These are phyloP conservation scores for Saccharata proteae DNA, from an alignment of 2,329 filamentous ascomycete genomes.

Conservation along the genomic window DNA sequence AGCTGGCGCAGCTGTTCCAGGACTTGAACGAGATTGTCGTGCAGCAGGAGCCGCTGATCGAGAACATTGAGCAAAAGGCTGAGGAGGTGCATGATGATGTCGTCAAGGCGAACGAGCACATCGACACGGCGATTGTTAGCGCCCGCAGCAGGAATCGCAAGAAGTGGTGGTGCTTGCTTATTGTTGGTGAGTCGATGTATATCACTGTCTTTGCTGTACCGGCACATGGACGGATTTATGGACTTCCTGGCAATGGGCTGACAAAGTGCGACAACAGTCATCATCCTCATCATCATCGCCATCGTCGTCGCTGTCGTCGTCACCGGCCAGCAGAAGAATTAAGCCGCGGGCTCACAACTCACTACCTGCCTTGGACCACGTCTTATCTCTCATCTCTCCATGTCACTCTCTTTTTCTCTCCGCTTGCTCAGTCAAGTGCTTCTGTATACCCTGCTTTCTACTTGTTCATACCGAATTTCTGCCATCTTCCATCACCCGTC, in stretches of 20 bases:
- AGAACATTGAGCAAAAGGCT: conserved; percentile 73
- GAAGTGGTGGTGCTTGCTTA: conserved; percentile 93
- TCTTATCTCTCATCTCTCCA: background rate
- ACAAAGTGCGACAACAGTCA: conserved; percentile 12
- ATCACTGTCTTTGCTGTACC: background rate
- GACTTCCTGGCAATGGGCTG: background rate
- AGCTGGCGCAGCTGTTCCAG: conserved; percentile 77
- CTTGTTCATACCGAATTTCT: no score
- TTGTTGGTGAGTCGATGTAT: conserved; percentile 30
- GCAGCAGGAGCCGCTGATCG: conserved; percentile 71
- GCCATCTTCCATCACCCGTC: no score
- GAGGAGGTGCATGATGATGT: conserved; percentile 79
- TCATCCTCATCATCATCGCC: conserved; percentile 24
- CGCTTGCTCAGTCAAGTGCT: no score
- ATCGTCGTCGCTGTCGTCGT: conserved; percentile 25
- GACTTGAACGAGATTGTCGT: conserved; percentile 78
- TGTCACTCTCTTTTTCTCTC: no score
- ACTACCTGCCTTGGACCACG: background rate
- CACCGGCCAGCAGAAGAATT: conserved; percentile 17
- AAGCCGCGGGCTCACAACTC: conserved; percentile 1
- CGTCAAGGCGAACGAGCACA: conserved; percentile 72
- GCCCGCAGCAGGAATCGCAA: conserved; percentile 60
- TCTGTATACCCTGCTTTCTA: no score
- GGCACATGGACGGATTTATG: background rate
- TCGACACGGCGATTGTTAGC: conserved; percentile 69